Conservation (phyloP, 139 green algal species). For the Chlamydomonas sphaeroides region DNA sequence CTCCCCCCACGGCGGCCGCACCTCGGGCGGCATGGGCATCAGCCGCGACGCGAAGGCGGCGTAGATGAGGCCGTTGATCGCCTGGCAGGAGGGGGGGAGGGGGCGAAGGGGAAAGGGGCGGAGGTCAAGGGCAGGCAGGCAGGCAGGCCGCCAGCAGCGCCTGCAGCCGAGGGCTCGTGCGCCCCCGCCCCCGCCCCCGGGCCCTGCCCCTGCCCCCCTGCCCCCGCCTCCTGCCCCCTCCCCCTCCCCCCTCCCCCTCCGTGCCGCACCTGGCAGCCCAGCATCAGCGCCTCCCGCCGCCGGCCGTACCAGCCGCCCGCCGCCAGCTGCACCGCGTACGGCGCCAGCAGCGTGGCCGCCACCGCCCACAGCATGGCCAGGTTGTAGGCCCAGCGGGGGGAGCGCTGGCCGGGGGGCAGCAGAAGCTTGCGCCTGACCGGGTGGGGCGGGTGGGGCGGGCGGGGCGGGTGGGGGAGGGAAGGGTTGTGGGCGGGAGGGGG, state of each 20-base stretch:
- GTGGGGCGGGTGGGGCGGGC: background rate
- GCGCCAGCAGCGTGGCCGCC: conserved; percentile 1
- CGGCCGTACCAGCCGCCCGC: background rate
- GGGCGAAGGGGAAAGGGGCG: background rate
- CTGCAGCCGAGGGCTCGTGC: too few relatives aligned
- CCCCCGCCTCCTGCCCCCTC: too few relatives aligned
- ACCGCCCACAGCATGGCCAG: conserved; percentile 16
- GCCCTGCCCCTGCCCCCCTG: too few relatives aligned
- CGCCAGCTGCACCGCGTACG: background rate
- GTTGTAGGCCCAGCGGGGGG: conserved; percentile 9
- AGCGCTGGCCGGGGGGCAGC: background rate
- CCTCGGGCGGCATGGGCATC: conserved; percentile 19
- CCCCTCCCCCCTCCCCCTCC: background rate
- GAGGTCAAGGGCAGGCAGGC: too few relatives aligned
- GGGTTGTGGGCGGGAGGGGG: background rate
- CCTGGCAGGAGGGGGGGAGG: background rate
- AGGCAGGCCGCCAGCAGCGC: too few relatives aligned
- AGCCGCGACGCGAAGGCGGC: background rate
- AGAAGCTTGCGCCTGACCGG: conserved; percentile 35
- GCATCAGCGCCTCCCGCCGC: background rate
- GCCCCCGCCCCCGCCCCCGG: too few relatives aligned
- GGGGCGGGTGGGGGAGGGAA: background rate
- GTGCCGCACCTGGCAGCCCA: conserved; percentile 3
- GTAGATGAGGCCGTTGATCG: conserved; percentile 7
- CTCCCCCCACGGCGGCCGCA: too few relatives aligned